Percentiles rank a stretch among this genome's conserved stretches.
phyloP scores from a whole-genome alignment of 2,329 filamentous ascomycete genomes.

The Penicillium crustosum region DNA sequence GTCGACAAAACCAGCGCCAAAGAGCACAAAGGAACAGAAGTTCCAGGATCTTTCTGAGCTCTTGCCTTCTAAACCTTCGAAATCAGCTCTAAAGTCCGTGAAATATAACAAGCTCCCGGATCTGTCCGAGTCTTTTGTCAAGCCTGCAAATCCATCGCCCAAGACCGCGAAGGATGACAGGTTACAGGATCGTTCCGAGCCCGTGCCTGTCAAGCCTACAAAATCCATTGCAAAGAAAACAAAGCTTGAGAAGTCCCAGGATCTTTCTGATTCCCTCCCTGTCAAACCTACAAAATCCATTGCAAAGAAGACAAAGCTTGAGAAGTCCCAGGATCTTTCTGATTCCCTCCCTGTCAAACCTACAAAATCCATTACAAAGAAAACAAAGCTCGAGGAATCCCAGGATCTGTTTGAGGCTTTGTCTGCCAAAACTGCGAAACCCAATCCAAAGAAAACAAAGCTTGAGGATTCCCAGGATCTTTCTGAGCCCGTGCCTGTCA shows the following conservation, averaged over 20 bases:
- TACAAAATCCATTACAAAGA: not conserved
- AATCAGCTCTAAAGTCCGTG: not conserved
- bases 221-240: not conserved
- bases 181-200: not conserved
- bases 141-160: not conserved
- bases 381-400: not conserved
- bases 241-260: not conserved
- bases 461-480: too few species aligned
- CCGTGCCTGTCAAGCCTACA: not conserved
- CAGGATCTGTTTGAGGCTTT: not conserved
- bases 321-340: not conserved
- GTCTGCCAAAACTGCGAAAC: not conserved
- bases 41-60: not conserved
- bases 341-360: not conserved
- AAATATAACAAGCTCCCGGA: not conserved
- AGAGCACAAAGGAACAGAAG: not conserved
- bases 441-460: too few species aligned
- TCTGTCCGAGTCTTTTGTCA: not conserved
- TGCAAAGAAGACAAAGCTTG: not conserved
- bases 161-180: not conserved
- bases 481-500: not conserved
- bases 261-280: not conserved
- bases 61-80: not conserved
- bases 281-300: not conserved
- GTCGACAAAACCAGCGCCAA: not conserved